Evolutionary conservation across 306 rosid species (phyloP), one percentile per base, ranked within the genome.

Genomic region (Neltuma alba): DNA sequence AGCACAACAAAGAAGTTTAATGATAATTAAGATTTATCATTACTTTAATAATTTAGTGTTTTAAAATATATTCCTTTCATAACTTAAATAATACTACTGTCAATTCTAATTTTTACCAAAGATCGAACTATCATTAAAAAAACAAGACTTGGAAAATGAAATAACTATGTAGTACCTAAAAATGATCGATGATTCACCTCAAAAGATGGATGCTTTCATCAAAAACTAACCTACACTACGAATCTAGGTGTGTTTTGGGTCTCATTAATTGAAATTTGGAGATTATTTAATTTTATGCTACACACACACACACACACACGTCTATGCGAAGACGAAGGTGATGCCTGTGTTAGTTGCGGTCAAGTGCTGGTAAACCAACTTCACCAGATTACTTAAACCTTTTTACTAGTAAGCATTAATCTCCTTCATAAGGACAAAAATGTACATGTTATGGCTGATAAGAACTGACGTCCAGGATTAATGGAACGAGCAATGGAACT

Each of bases 331-430:
- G 61, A n/a, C 27, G 60, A 54, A 54, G 15, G 61, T 21, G 61
- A 54, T 54, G 61, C 10, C 1, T 66, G 8, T 66, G 27, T 1
- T 37, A 65, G 30, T 65, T 37, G 18, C 71, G 50, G 45, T 76
- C 72, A 75, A 69, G 18, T 70, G 70, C 25, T 1, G 45, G 77
- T 70, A 42, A 69, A 42, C 58, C 67, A 61, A 60, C 81, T 81
- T 74, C 37, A 41, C 75, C 23, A 20, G 3, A 8, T 4, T 64
- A 42, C 37, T 52, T 0, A 25, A 50, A 50, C 76, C 48, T n/a
- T 65, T 11, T 21, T 25, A 16, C 11, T 65, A 34, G 20, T 9
- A 40, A 23, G 34, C 73, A 11, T 34, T 65, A 23, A 65, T 9
- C 14, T 54, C 13, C 14, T 54, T 5, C 14, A 21, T 30, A 54